Evolutionary conservation across 352 stramenopile species (phyloP), one percentile per base, ranked within the genome.

Genomic region (Globisporangium nagaii): DNA sequence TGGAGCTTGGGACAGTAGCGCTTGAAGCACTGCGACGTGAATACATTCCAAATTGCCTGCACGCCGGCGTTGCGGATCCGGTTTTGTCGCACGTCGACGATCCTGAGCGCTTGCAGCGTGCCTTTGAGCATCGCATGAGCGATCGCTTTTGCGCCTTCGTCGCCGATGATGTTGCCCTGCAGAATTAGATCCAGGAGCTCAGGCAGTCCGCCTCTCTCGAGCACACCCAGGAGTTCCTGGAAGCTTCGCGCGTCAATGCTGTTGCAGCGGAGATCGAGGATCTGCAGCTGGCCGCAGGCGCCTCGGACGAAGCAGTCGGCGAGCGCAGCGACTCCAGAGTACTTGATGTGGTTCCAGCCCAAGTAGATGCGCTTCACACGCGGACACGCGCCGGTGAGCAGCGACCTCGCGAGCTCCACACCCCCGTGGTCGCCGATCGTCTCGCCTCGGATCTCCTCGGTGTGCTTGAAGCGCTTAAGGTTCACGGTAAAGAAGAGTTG

Each of bases 401-500:
- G 56, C 13, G 78, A 79, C 9, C 71, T 67, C 2, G 75, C 80
- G 8, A 91, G 51, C 28, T 88, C 75, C 11, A 78, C 70, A 4
- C 71, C 77, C 1, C 75, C 78, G 24, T 48, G 55, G 50, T 87
- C 73, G 0, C 78, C 78, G 19, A 91, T 87, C 17, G 49, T 43
- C 28, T 89, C 75, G 4, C 75, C 80, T n/a, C 58, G 57, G 43
- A 86, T 72, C 35, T 76, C 57, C 52, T 85, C 77, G 0, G 73
- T 76, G 41, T 88, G 78, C 41, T 87, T 87, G 56, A 86, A 91
- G 25, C 80, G 72, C 53, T 88, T 87, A 27, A 89, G 62, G 41
- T 88, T 88, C 27, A 83, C 63, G 6, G 77, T 86, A 62, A 88
- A 86, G 51, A 84, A 86, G 47, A 80, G 47, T 2, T 63, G 66